Conservation (phyloP, 78 protist species). For the Dictyostelium capitatum region DNA sequence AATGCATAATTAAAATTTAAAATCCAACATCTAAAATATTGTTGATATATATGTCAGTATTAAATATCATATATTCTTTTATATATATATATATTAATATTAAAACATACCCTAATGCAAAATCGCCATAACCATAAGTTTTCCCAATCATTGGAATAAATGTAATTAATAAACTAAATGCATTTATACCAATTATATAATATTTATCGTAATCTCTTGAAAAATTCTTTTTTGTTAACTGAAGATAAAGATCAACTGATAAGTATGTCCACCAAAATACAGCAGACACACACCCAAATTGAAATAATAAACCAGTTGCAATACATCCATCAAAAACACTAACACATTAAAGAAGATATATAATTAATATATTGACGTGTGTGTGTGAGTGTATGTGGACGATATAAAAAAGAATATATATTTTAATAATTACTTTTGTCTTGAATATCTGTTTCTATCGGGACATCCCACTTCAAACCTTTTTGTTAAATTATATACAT, state of each 20-base stretch:
- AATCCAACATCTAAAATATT: constrained; percentile 14
- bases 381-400: no score
- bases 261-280: neutral
- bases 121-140: constrained; percentile 2
- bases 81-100: no score
- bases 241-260: constrained; percentile 18
- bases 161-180: neutral
- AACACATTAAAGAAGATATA: no score
- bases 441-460: neutral
- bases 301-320: constrained; percentile 33
- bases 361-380: no score
- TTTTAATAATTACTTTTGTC: neutral
- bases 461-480: neutral
- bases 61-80: no score
- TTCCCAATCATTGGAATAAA: constrained; percentile 12
- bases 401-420: no score
- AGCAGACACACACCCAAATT: constrained; percentile 35
- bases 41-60: no score
- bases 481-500: neutral
- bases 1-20: constrained; percentile 18
- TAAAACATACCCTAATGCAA: constrained; percentile 7
- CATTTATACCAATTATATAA: constrained; percentile 4
- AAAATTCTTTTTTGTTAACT: neutral
- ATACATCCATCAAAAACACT: no score
- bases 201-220: neutral